Conservation (phyloP, 2,329 filamentous ascomycete genomes). For the Teratosphaeria zuluensis region DNA sequence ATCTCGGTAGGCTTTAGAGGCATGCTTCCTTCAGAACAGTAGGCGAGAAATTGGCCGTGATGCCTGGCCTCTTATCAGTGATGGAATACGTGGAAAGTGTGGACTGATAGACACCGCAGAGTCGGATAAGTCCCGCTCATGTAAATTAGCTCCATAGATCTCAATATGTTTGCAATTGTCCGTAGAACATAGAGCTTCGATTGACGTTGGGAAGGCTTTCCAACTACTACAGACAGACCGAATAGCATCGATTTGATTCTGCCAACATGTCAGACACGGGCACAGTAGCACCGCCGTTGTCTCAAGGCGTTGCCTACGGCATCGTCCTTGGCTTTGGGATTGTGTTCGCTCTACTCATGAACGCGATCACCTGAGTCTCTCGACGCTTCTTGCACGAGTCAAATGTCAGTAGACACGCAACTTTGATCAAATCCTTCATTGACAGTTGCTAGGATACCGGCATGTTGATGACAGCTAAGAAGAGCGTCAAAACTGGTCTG, state of each 20-base stretch:
- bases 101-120: too few relatives aligned
- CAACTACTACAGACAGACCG: not conserved
- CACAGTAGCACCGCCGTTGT: not conserved
- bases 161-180: not conserved
- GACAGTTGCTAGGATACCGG: constrained; percentile 34
- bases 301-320: not conserved
- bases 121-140: not conserved
- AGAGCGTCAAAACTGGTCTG: constrained; percentile 80
- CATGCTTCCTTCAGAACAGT: not conserved
- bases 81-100: not conserved
- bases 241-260: too few relatives aligned
- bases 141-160: not conserved
- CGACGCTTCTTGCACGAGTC: not conserved
- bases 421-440: not conserved
- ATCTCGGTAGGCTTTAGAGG: not conserved
- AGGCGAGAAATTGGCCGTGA: not conserved
- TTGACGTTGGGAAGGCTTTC: not conserved
- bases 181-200: not conserved
- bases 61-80: not conserved
- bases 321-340: not conserved
- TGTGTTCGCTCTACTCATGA: not conserved
- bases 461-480: constrained; percentile 59
- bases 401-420: not conserved
- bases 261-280: not conserved
- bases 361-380: not conserved